phyloP scores from a whole-genome alignment of 2,329 filamentous ascomycete species.

The Penicillium sp. region DNA sequence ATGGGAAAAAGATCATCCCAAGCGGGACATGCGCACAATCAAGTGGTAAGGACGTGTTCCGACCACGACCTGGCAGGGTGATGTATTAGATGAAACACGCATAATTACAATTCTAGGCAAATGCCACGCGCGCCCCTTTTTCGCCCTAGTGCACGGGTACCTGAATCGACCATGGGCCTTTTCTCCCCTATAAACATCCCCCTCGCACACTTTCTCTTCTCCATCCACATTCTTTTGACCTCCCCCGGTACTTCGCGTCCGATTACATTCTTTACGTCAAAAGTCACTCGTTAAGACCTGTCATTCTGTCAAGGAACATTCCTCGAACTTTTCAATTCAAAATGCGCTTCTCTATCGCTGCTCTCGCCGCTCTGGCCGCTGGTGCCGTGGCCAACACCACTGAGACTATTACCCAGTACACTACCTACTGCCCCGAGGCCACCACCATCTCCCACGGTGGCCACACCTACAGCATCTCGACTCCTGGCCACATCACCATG shows the following conservation, averaged over 20 bases:
- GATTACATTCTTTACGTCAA: conserved; percentile 24
- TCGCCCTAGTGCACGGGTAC: conserved; percentile 20
- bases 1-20: neutral
- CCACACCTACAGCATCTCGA: conserved; percentile 65
- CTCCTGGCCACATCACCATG: conserved; percentile 65
- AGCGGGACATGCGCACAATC: neutral
- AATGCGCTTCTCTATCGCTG: conserved; percentile 49
- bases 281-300: conserved; percentile 12
- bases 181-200: conserved; percentile 11
- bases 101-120: neutral
- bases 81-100: no score
- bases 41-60: neutral
- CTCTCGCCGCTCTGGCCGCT: conserved; percentile 37
- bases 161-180: conserved; percentile 14
- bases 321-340: conserved; percentile 29
- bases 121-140: neutral
- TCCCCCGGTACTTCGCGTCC: conserved; percentile 15
- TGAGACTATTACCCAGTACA: conserved; percentile 60
- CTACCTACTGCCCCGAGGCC: conserved; percentile 66
- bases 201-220: conserved; percentile 6
- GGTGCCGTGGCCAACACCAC: conserved; percentile 47
- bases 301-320: conserved; percentile 13
- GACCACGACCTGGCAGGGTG: neutral
- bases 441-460: conserved; percentile 60
- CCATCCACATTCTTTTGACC: conserved; percentile 19